Conservation (phyloP, 305 asterid genomes). For the Striga hermonthica region DNA sequence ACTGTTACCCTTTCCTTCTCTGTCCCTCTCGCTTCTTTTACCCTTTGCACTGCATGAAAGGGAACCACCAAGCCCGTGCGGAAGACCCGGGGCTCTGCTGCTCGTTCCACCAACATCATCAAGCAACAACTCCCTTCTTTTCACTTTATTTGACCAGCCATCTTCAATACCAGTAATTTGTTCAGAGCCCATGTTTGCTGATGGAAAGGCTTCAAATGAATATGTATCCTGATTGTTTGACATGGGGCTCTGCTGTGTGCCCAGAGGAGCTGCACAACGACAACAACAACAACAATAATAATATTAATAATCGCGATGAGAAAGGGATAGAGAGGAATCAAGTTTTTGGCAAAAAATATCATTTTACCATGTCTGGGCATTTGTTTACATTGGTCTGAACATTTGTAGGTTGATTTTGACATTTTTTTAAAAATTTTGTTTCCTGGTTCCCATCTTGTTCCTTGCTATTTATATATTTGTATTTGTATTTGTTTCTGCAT, state of each 20-base stretch:
- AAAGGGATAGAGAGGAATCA: too few species aligned
- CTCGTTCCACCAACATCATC: slow-evolving; percentile 66
- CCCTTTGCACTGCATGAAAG: slow-evolving; percentile 78
- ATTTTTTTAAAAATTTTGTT: too few species aligned
- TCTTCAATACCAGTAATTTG: slow-evolving; percentile 50
- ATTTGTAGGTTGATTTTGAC: too few species aligned
- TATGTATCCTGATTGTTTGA: slow-evolving; percentile 52
- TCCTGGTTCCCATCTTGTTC: too few species aligned
- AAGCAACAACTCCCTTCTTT: slow-evolving; percentile 65
- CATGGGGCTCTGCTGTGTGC: slow-evolving; percentile 68
- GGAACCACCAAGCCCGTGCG: slow-evolving; percentile 54
- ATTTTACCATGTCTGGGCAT: too few species aligned
- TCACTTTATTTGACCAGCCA: slow-evolving; percentile 51
- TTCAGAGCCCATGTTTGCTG: slow-evolving; percentile 50
- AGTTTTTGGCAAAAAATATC: too few species aligned
- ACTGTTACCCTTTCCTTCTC: slow-evolving; percentile 80
- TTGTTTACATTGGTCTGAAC: too few species aligned
- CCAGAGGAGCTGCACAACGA: slow-evolving; percentile 51
- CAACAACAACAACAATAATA: too few species aligned
- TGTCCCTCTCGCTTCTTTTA: slow-evolving; percentile 88
- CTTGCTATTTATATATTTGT: too few species aligned
- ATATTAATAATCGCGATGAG: too few species aligned
- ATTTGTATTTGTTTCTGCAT: too few species aligned
- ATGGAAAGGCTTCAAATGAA: slow-evolving; percentile 49
- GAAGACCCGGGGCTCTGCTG: slow-evolving; percentile 40